These are phyloP conservation scores for Apiospora kogelbergensis DNA, from an alignment of 2,329 filamentous ascomycete genomes.

Conservation along the genomic window DNA sequence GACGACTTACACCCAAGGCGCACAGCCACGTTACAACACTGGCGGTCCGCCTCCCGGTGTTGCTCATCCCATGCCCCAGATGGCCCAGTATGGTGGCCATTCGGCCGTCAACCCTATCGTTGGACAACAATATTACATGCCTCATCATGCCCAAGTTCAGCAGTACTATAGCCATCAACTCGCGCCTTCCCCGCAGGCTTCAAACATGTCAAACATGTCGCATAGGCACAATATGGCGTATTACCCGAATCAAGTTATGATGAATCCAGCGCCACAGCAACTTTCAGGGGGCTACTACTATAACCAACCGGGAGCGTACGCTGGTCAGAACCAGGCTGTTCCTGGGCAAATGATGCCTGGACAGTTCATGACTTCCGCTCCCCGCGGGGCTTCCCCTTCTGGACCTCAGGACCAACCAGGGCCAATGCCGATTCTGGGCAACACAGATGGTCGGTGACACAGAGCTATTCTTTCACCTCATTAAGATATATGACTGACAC, in stretches of 20 bases:
- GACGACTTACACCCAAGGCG: conserved; percentile 36
- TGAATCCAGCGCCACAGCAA: conserved; percentile 39
- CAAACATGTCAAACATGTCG: conserved; percentile 32
- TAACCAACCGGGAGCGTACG: conserved; percentile 37
- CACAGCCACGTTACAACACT: conserved; percentile 30
- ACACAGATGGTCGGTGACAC: conserved; percentile 28
- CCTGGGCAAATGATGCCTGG: conserved; percentile 34
- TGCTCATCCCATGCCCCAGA: conserved; percentile 35
- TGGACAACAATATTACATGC: conserved; percentile 47
- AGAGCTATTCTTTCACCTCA: neutral
- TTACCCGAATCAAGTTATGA: conserved; percentile 43
- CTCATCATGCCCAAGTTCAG: conserved; percentile 42
- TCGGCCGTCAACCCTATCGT: conserved; percentile 36
- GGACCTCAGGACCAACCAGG: conserved; percentile 22
- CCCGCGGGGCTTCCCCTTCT: conserved; percentile 19
- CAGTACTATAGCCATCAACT: conserved; percentile 44
- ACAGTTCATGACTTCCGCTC: conserved; percentile 33
- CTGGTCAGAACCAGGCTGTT: conserved; percentile 30
- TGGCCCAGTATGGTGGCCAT: conserved; percentile 41
- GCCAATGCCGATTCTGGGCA: conserved; percentile 11
- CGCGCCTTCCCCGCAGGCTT: conserved; percentile 36
- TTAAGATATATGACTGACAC: neutral
- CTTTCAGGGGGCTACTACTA: conserved; percentile 44
- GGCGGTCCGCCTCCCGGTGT: conserved; percentile 34
- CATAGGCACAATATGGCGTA: conserved; percentile 41